phyloP scores from a whole-genome alignment of 768 basidiomycete species.

The Mycena haematopus region DNA sequence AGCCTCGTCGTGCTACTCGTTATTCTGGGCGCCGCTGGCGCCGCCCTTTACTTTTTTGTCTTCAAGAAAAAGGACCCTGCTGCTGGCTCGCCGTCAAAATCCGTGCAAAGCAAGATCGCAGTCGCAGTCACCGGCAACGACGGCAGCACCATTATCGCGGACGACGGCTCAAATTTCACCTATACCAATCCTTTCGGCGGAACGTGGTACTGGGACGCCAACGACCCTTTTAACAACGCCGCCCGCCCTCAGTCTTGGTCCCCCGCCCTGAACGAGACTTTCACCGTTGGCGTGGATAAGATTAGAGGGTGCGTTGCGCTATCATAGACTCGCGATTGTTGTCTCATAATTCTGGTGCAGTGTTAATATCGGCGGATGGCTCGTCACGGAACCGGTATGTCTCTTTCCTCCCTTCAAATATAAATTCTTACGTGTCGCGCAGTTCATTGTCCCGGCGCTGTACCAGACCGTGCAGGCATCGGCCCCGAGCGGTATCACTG shows the following conservation, averaged over 20 bases:
- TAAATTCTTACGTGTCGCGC: constrained; percentile 8
- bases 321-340: constrained; percentile 1
- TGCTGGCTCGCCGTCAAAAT: constrained; percentile 27
- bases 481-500: constrained; percentile 37
- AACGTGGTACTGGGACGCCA: constrained; percentile 84
- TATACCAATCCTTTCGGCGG: constrained; percentile 89
- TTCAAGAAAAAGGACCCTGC: constrained; percentile 48
- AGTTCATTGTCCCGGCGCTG: constrained; percentile 66
- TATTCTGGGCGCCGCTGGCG: constrained; percentile 41
- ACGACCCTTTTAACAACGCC: constrained; percentile 83
- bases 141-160: constrained; percentile 76
- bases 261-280: constrained; percentile 84
- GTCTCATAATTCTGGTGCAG: constrained; percentile 46
- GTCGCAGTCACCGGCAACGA: constrained; percentile 73
- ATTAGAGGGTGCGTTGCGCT: constrained; percentile 67
- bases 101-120: constrained; percentile 33
- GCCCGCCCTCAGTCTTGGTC: constrained; percentile 85
- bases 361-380: constrained; percentile 95
- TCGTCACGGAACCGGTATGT: constrained; percentile 83
- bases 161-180: constrained; percentile 83
- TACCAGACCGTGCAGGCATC: constrained; percentile 68
- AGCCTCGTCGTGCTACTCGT: constrained; percentile 40
- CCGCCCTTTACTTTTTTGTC: constrained; percentile 57
- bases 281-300: constrained; percentile 75
- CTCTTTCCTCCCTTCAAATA: constrained; percentile 6